Evolutionary conservation across 768 basidiomycete genomes (phyloP).

Genomic region (Pisolithus microcarpus): DNA sequence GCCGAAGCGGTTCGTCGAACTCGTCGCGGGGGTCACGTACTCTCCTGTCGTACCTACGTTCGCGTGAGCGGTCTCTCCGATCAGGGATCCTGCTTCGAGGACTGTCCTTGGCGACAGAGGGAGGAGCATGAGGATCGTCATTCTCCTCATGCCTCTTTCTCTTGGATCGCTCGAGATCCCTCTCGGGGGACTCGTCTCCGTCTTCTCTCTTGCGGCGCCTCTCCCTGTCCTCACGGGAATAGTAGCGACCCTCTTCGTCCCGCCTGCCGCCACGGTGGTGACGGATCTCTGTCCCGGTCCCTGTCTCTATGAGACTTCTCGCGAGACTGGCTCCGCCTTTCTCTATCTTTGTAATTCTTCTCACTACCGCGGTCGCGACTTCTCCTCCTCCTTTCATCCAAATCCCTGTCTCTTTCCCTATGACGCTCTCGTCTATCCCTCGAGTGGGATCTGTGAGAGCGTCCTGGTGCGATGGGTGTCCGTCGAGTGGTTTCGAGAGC

Average conservation of each 20-base stretch:
- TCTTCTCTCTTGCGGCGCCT: conserved; percentile 69
- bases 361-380: conserved; percentile 57
- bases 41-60: conserved; percentile 46
- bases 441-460: conserved; percentile 68
- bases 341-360: conserved; percentile 41
- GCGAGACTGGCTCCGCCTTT: conserved; percentile 41
- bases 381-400: conserved; percentile 54
- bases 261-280: conserved; percentile 43
- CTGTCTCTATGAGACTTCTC: conserved; percentile 41
- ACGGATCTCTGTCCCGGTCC: conserved; percentile 25
- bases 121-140: conserved; percentile 36
- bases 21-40: conserved; percentile 49
- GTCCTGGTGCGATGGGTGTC: conserved; percentile 68
- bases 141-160: conserved; percentile 56
- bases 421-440: conserved; percentile 44
- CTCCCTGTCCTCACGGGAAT: conserved; percentile 43
- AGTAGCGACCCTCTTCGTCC: conserved; percentile 51
- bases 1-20: conserved; percentile 47
- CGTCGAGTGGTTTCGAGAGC: conserved; percentile 68
- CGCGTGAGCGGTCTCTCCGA: conserved; percentile 43
- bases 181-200: conserved; percentile 41
- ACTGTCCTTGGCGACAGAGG: conserved; percentile 41
- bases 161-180: conserved; percentile 52
- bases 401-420: conserved; percentile 43
- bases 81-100: conserved; percentile 40